Evolutionary conservation across 2,329 filamentous ascomycete species (phyloP), one percentile per base, ranked within the genome.

Genomic region (Fusarium illudens): DNA sequence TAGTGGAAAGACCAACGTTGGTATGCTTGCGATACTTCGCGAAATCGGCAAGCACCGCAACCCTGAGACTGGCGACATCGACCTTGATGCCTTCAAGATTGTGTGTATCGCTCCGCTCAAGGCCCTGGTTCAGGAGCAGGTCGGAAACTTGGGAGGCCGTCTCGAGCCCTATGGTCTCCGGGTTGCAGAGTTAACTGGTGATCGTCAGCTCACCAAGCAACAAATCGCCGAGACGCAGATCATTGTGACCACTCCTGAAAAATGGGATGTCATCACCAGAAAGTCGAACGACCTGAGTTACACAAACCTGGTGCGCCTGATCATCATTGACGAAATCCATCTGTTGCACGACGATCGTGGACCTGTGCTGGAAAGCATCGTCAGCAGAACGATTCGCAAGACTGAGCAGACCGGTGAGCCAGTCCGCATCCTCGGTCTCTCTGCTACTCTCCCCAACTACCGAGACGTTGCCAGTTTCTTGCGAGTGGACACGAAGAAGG

Each of bases 251-350:
- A 99, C 96, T 0, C 96, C 96, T 19, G 96, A 99, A 80, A 99
- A 99, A 82, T 99, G 94, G 92, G 96, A 99, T 80, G 95, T 99
- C 71, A 97, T 99, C 72, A 99, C 96, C 6, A 89, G 96, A 80
- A 99, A 99, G 80, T 94, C 95, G 7, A 97, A 95, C 2, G 96
- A 99, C 77, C 88, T 96, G 57, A 97, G 94, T 73, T 99, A 99
- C 80, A 99, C 94, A 15, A 97, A 96, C 73, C 87, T 99, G n/a
- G 96, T 99, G 25, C 91, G 95, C 36, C 86, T 99, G 11, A 91
- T 99, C 60, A 94, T 97, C 76, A 98, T 99, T 64, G 96, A 99
- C 74, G 96, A 99, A 80, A 98, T 99, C 71, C 96, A 99, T 84
- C 83, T 99, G 75, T 88, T 99, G 51, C 96, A 99, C 79, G 96